Conservation (phyloP, 2,329 filamentous ascomycete genomes). For the Chalaropsis ovoidea region DNA sequence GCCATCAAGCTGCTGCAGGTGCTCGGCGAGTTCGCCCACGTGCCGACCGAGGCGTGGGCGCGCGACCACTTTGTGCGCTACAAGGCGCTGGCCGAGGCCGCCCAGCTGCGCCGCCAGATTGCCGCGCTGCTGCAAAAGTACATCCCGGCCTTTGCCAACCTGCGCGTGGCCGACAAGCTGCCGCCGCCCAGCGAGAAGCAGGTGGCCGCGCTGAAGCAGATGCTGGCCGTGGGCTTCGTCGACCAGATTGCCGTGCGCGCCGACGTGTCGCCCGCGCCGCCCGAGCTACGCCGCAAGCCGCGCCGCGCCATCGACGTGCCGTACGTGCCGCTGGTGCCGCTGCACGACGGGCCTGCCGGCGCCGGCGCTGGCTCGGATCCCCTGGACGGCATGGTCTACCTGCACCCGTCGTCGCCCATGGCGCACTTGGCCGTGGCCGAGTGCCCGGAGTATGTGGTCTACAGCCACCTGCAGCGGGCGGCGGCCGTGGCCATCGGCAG, state of each 20-base stretch:
- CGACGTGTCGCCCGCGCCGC: constrained; percentile 67
- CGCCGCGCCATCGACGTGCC: constrained; percentile 84
- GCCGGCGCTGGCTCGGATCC: neutral
- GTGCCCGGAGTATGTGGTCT: constrained; percentile 80
- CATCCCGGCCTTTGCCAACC: constrained; percentile 48
- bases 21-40: constrained; percentile 75
- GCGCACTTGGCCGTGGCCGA: constrained; percentile 58
- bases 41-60: constrained; percentile 64
- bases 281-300: constrained; percentile 43
- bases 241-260: constrained; percentile 90
- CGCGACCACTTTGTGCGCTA: constrained; percentile 71
- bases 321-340: constrained; percentile 73
- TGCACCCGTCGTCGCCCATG: constrained; percentile 77
- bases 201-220: constrained; percentile 74
- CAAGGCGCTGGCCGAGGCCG: constrained; percentile 79
- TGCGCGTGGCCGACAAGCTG: constrained; percentile 46
- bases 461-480: constrained; percentile 70
- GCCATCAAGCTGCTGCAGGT: constrained; percentile 84
- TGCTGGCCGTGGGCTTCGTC: constrained; percentile 83
- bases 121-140: constrained; percentile 58
- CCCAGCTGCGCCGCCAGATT: constrained; percentile 73
- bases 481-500: constrained; percentile 36
- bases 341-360: constrained; percentile 35
- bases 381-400: constrained; percentile 55
- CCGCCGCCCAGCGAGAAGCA: constrained; percentile 55